Conservation (phyloP, 2,329 filamentous ascomycete species). For the Trichoderma pleuroti region DNA sequence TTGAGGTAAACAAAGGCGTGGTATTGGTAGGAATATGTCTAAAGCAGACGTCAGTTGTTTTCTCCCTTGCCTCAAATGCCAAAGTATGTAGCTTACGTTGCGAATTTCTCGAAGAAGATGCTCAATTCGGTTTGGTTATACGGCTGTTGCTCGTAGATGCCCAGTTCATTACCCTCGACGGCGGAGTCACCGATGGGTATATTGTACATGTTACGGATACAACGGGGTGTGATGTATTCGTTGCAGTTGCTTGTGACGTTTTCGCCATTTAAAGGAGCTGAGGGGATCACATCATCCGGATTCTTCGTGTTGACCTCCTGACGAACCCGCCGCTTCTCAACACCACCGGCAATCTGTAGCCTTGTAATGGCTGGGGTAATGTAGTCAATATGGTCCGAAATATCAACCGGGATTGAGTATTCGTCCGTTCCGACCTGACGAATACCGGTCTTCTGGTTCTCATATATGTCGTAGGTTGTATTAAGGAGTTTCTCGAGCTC, state of each 20-base stretch:
- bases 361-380: neutral
- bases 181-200: neutral
- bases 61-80: neutral
- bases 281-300: neutral
- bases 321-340: neutral
- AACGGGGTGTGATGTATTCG: neutral
- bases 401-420: neutral
- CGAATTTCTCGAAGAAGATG: neutral
- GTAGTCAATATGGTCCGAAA: neutral
- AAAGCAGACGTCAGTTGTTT: neutral
- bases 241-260: neutral
- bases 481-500: neutral
- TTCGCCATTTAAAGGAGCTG: neutral
- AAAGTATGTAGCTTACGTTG: neutral
- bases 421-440: neutral
- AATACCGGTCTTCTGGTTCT: neutral
- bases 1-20: neutral
- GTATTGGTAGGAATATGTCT: neutral
- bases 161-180: neutral
- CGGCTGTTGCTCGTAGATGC: neutral
- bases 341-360: neutral
- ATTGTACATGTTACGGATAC: neutral
- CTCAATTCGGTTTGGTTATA: conserved; percentile 1
- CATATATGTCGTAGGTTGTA: neutral
- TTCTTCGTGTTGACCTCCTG: neutral